A percentile compares a stretch with the other conserved stretches of the same genome.
phyloP scores from a whole-genome alignment of 23 red algal genomes.

The Gracilaria caudata region DNA sequence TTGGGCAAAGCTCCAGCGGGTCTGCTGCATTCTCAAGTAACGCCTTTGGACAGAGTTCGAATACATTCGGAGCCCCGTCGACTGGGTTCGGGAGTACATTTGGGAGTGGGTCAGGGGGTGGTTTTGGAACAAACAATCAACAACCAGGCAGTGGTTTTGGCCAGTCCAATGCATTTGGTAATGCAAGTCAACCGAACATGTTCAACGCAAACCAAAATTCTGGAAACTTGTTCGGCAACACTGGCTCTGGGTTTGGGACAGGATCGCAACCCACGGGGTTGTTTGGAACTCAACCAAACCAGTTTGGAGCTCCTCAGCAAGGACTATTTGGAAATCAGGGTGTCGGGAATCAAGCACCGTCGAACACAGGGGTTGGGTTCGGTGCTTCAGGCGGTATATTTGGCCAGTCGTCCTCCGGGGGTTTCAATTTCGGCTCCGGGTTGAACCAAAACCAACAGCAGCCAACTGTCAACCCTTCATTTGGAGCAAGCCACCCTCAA shows the following conservation, averaged over 20 bases:
- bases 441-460: not conserved
- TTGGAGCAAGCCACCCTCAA: not conserved
- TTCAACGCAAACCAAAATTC: not conserved
- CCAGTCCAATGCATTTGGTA: not conserved
- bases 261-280: not conserved
- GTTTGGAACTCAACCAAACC: not conserved
- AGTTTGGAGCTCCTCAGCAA: constrained; percentile 14
- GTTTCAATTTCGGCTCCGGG: not conserved
- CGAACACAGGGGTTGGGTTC: not conserved
- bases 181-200: constrained; percentile 1
- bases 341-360: not conserved
- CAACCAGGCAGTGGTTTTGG: constrained; percentile 1
- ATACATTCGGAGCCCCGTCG: constrained; percentile 21
- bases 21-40: constrained; percentile 21
- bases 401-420: constrained; percentile 1
- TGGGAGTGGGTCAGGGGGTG: constrained; percentile 13
- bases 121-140: constrained; percentile 12
- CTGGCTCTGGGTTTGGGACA: constrained; percentile 16
- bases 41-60: constrained; percentile 12
- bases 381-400: not conserved
- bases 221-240: not conserved
- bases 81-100: constrained; percentile 21
- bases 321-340: not conserved
- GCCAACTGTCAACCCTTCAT: not conserved
- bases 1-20: constrained; percentile 51